These are phyloP conservation scores for Apiospora hydei DNA, from an alignment of 2,329 filamentous ascomycete genomes.

Conservation along the genomic window DNA sequence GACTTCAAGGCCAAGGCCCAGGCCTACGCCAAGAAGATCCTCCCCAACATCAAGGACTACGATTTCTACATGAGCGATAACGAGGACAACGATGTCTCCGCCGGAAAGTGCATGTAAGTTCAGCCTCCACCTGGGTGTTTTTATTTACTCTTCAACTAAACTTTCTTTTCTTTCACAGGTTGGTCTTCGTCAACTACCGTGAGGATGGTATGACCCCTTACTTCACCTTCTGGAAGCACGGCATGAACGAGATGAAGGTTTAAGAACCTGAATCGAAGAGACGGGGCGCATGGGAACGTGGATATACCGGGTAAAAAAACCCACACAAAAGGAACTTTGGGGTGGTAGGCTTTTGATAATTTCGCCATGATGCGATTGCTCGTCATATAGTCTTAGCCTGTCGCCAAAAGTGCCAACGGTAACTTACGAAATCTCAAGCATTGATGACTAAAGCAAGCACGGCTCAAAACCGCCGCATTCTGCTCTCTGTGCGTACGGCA, in stretches of 20 bases:
- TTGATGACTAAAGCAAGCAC: slow-evolving; percentile 10
- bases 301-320: slow-evolving; percentile 16
- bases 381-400: slow-evolving; percentile 26
- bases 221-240: slow-evolving; percentile 94
- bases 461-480: background rate
- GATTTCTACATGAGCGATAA: slow-evolving; percentile 91
- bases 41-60: slow-evolving; percentile 91
- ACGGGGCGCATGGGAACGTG: slow-evolving; percentile 1
- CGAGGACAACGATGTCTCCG: slow-evolving; percentile 48
- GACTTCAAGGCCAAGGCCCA: slow-evolving; percentile 81
- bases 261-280: slow-evolving; percentile 53
- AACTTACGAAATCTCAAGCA: slow-evolving; percentile 21
- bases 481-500: background rate
- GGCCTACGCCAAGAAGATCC: slow-evolving; percentile 79
- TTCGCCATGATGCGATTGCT: slow-evolving; percentile 22
- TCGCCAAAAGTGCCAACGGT: slow-evolving; percentile 17
- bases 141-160: slow-evolving; percentile 25
- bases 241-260: slow-evolving; percentile 88
- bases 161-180: slow-evolving; percentile 56
- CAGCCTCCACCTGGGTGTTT: slow-evolving; percentile 9
- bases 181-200: slow-evolving; percentile 95
- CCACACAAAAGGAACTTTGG: slow-evolving; percentile 18
- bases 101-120: slow-evolving; percentile 81
- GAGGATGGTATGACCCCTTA: slow-evolving; percentile 94
- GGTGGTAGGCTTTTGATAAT: background rate